These are phyloP conservation scores for Tylopilus sp. DNA, from an alignment of 768 basidiomycete species.

Conservation along the genomic window DNA sequence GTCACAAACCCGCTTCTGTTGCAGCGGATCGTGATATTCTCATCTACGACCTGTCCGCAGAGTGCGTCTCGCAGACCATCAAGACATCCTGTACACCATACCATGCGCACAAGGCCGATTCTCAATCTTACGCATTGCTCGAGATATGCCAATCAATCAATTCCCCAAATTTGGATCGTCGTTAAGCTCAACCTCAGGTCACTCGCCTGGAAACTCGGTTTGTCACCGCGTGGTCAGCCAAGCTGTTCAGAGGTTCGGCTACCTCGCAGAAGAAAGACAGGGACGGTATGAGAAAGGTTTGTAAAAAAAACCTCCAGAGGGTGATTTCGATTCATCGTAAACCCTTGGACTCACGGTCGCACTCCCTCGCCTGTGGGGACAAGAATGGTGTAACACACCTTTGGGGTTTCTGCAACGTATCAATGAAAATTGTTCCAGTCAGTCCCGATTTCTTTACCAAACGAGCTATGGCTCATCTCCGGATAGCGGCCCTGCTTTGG, in stretches of 20 bases:
- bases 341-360: constrained; percentile 29
- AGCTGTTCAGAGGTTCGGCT: constrained; percentile 45
- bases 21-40: constrained; percentile 47
- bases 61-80: constrained; percentile 39
- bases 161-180: background rate
- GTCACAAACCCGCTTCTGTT: constrained; percentile 44
- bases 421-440: constrained; percentile 24
- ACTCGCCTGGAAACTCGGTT: constrained; percentile 50
- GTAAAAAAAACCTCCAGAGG: constrained; percentile 3
- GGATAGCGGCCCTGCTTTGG: constrained; percentile 34
- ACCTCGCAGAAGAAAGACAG: constrained; percentile 32
- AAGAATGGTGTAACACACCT: constrained; percentile 39
- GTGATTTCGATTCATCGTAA: constrained; percentile 14
- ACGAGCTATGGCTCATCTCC: background rate
- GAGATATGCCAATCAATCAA: constrained; percentile 34
- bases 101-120: constrained; percentile 38
- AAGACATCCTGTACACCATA: constrained; percentile 42
- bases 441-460: background rate
- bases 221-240: constrained; percentile 36
- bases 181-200: constrained; percentile 31
- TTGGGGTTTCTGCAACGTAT: constrained; percentile 46
- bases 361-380: constrained; percentile 43
- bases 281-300: constrained; percentile 47
- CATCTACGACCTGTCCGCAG: constrained; percentile 45
- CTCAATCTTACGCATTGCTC: constrained; percentile 39